These are phyloP conservation scores for Ustulina deusta DNA, from an alignment of 2,329 filamentous ascomycete genomes.

Conservation along the genomic window DNA sequence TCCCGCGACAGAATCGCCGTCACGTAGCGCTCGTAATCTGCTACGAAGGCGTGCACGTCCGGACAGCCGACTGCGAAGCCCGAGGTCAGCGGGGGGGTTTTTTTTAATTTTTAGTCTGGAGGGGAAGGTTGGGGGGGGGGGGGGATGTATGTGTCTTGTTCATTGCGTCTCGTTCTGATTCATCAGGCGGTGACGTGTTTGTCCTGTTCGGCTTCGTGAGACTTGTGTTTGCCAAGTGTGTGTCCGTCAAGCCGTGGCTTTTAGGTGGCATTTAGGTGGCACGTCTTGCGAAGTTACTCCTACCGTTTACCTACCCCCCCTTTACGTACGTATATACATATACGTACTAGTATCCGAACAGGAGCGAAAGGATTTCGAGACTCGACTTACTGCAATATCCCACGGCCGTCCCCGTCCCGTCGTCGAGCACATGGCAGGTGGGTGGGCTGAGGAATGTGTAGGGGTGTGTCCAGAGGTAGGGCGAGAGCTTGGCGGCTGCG, in stretches of 20 bases:
- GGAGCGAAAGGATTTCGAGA: background rate
- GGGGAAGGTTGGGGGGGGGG: background rate
- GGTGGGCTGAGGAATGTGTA: constrained; percentile 60
- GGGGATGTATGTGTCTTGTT: too few species aligned
- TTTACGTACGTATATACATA: too few species aligned
- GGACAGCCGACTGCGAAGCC: constrained; percentile 43
- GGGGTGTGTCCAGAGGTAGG: constrained; percentile 65
- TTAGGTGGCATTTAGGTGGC: too few species aligned
- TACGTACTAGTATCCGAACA: too few species aligned
- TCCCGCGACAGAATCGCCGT: constrained; percentile 50
- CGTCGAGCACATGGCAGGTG: constrained; percentile 63
- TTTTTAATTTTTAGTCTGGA: too few species aligned
- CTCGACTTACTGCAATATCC: constrained; percentile 63
- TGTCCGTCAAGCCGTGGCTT: background rate
- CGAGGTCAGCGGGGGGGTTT: constrained; percentile 9
- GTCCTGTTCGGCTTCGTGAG: background rate
- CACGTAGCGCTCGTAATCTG: constrained; percentile 56
- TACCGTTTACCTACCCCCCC: background rate
- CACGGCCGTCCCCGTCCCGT: constrained; percentile 58
- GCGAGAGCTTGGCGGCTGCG: constrained; percentile 54
- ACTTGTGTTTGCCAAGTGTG: background rate
- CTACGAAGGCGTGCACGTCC: constrained; percentile 56
- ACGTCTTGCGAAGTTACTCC: background rate
- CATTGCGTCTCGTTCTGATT: background rate
- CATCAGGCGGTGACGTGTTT: background rate